Evolutionary conservation across 768 basidiomycete genomes (phyloP), one percentile per base, ranked within the genome.

Genomic region (Lactifluus piperatus): DNA sequence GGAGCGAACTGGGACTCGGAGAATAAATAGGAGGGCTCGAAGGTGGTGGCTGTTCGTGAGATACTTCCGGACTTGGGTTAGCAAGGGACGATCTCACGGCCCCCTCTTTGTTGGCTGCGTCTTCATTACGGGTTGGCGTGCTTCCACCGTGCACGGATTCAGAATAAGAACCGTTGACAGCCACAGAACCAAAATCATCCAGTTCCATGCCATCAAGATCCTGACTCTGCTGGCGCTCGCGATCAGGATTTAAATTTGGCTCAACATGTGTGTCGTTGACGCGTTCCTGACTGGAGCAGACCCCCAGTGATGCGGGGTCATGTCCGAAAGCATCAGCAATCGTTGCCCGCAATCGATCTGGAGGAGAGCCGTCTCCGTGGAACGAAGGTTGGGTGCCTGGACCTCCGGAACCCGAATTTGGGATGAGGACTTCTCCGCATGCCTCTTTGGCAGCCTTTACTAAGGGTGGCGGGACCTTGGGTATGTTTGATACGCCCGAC

Each of bases 341-440:
- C 10, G 8, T 22, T 34, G 16, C 32, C 32, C 24, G 11, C 22
- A n/a, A 11, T 41, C 16, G 37, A 5, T 3, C 24, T 2, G 5
- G n/a, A 37, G 51, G n/a, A 41, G 53, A 36, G 26, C 29, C 20
- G 11, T 24, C 32, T 41, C 30, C 20, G 29, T 49, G 39, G 9
- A 16, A 55, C 22, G 39, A 44, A 14, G 49, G 26, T 43, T 45
- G 49, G 26, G 27, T 56, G 26, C 27, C 54, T 39, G 30, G 27
- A 10, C 44, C 49, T 41, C 34, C 54, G 16, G 62, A 45, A 44
- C 60, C 62, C 18, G 62, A 62, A 47, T 37, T 44, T 5, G 62
- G 62, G 20, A 62, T 53, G 29, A 62, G 62, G 24, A 62, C 27
- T 41, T 60, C 58, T 6, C 62, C 62, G 22, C 22, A 41, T 13